These are phyloP conservation scores for Aechmea fasciata DNA, from an alignment of 176 grass and related monocot genomes.

Conservation along the genomic window DNA sequence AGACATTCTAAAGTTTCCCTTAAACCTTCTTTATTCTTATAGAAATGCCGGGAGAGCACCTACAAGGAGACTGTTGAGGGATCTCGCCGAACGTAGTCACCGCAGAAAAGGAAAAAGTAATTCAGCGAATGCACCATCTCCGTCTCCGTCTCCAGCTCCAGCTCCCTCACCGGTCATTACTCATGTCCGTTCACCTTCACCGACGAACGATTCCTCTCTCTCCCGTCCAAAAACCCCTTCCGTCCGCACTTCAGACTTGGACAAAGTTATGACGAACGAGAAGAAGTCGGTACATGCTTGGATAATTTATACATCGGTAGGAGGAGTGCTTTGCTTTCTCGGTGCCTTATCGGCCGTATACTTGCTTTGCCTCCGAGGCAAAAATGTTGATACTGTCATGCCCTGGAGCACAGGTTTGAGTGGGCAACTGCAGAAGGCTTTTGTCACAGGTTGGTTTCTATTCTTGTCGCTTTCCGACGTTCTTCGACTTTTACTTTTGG, in stretches of 20 bases:
- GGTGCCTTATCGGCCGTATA: slow-evolving; percentile 20
- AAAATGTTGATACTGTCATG: slow-evolving; percentile 38
- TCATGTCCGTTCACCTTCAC: not conserved
- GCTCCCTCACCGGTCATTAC: not conserved
- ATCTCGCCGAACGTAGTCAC: not conserved
- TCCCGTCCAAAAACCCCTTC: not conserved
- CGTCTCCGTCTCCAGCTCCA: not conserved
- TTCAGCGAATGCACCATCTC: not conserved
- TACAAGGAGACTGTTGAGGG: not conserved
- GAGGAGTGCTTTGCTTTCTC: slow-evolving; percentile 30
- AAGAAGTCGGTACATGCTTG: not conserved
- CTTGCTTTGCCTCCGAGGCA: slow-evolving; percentile 26
- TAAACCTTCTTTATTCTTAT: not conserved
- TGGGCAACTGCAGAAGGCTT: slow-evolving; percentile 49
- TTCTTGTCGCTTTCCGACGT: not conserved
- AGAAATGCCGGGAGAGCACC: not conserved
- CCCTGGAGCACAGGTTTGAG: slow-evolving; percentile 62
- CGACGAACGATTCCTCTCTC: not conserved
- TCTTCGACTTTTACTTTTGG: not conserved
- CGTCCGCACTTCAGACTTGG: not conserved
- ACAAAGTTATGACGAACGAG: no score
- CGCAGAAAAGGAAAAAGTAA: not conserved
- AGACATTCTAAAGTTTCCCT: not conserved
- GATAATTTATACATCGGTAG: slow-evolving; percentile 23
- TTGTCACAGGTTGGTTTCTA: slow-evolving; percentile 43